Evolutionary conservation across 2,329 filamentous ascomycete species (phyloP), one percentile per base, ranked within the genome.

Genomic region (Colletotrichum tabaci): DNA sequence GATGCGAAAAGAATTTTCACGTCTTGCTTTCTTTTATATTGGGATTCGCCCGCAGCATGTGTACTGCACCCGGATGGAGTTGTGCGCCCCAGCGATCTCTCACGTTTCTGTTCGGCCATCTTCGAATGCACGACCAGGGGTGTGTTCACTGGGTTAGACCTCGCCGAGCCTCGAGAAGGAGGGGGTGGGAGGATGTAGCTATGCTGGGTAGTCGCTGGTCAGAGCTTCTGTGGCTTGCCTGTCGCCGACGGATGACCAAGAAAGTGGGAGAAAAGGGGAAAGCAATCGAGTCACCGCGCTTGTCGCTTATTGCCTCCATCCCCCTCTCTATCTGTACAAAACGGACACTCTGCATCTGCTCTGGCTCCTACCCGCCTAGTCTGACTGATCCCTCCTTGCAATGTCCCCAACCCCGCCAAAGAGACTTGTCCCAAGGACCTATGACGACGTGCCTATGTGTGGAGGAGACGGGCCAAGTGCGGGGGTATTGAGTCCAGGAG

Each of bases 371-470:
- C 30, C 30, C 30, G 30, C 30, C 30, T 16, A 35, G 55, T 61
- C 38, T 21, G 23, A 61, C 58, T 35, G 35, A 47, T 42, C 47
- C 47, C 35, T 63, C 49, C 23, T 66, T 49, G 52, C 26, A 64
- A 38, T 72, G 47, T 61, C n/a, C 60, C n/a, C 60, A 55, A 72
- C 66, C 69, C 69, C 55, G 69, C 67, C 70, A 72, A 72, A 69
- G 46, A 72, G 65, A 72, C 69, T 58, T 60, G 60, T 49, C 23
- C 61, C 50, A 56, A 49, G 55, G 35, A 62, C 70, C 66, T 71
- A 72, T 72, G 70, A 71, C 70, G 70, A 71, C 57, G 70, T 66
- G 50, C 61, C 56, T 23, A 57, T 71, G 55, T 72, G 66, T 72
- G 66, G 70, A 72, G 70, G 66, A 66, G 53, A 61, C 55, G 56